Percentiles rank a stretch among this genome's conserved stretches.
Conservation (phyloP, 2,329 filamentous ascomycete genomes). For the Aspergillus pseudoterreus region DNA sequence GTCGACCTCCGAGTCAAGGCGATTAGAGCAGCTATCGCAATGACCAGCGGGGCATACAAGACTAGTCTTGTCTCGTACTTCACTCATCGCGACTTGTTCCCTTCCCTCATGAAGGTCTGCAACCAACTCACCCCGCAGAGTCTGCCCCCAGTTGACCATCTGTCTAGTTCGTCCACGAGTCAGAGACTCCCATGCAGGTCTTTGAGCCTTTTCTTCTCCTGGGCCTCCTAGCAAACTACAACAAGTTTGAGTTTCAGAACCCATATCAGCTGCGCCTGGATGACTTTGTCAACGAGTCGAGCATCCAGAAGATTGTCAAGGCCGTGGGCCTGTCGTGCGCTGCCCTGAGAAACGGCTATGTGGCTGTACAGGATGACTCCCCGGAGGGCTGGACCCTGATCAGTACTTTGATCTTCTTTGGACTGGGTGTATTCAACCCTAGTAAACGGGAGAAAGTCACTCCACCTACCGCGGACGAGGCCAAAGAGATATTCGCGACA, state of each 20-base stretch:
- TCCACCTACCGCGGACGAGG: conserved; percentile 70
- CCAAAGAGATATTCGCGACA: conserved; percentile 74
- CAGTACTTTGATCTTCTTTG: conserved; percentile 77
- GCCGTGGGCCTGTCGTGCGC: conserved; percentile 72
- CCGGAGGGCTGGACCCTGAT: conserved; percentile 85
- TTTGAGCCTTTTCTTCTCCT: conserved; percentile 77
- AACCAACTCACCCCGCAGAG: not conserved
- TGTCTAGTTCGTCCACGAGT: conserved; percentile 74
- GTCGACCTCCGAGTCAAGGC: conserved; percentile 75
- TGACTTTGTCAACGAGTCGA: conserved; percentile 89
- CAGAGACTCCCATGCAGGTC: conserved; percentile 59
- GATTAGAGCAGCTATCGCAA: conserved; percentile 73
- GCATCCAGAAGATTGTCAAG: conserved; percentile 76
- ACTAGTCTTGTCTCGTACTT: conserved; percentile 93
- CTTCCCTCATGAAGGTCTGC: conserved; percentile 84
- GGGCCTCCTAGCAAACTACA: conserved; percentile 91
- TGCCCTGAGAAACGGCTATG: conserved; percentile 67
- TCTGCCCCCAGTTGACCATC: not conserved
- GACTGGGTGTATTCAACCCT: conserved; percentile 70
- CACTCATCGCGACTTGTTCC: conserved; percentile 90
- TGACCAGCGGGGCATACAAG: conserved; percentile 91
- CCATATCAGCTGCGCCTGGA: conserved; percentile 88
- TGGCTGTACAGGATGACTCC: conserved; percentile 83
- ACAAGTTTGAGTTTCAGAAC: conserved; percentile 98
- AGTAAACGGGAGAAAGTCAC: conserved; percentile 59